Conservation (phyloP, 345 rosid species). For the Rhodamnia rubescens region DNA sequence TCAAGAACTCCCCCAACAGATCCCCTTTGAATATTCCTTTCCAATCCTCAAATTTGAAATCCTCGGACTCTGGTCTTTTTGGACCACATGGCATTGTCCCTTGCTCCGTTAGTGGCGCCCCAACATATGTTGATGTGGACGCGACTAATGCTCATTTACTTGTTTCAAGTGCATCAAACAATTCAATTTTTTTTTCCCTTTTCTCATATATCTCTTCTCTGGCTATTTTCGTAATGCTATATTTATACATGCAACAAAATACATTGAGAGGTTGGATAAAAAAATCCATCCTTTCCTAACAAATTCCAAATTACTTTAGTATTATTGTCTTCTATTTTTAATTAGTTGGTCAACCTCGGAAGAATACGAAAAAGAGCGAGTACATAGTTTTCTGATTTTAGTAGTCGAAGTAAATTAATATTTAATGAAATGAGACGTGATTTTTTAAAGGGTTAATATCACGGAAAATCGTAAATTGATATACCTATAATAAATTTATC, state of each 20-base stretch:
- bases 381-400: not conserved
- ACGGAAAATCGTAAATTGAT: no score
- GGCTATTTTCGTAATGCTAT: not conserved
- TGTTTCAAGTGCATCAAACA: not conserved
- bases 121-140: not conserved
- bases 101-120: not conserved
- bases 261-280: fast-evolving
- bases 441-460: no score
- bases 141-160: not conserved
- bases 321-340: not conserved
- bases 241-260: not conserved
- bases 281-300: not conserved
- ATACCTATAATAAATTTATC: no score
- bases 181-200: not conserved
- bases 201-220: not conserved
- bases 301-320: not conserved
- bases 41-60: not conserved
- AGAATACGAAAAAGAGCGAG: not conserved
- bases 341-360: not conserved
- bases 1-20: not conserved
- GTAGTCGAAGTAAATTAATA: not conserved
- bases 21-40: not conserved
- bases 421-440: not conserved
- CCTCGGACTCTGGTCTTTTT: not conserved
- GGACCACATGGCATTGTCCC: not conserved